Percentiles rank a stretch among this genome's conserved stretches.
Evolutionary conservation across 73 alveolate species (phyloP).

Genomic region (Symbiodinium natans): DNA sequence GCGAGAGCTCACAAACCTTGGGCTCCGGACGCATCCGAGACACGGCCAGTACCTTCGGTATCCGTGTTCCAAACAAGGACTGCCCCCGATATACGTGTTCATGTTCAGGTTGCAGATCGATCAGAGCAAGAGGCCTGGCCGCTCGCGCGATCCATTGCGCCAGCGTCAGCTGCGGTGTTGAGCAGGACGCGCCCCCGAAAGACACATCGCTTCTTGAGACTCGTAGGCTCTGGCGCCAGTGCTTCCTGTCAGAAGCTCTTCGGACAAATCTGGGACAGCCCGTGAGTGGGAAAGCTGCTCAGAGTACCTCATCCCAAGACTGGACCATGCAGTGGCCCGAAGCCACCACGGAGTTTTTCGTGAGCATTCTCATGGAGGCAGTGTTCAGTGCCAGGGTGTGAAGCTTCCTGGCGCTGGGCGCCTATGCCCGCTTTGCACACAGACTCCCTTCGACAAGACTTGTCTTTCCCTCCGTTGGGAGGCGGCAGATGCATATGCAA

Average conservation of each 20-base stretch:
- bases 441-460: not conserved
- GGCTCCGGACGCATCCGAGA: not conserved
- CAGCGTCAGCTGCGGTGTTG: not conserved
- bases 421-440: not conserved
- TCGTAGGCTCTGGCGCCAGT: not conserved
- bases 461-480: not conserved
- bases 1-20: not conserved
- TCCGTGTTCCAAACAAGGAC: not conserved
- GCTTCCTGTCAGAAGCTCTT: not conserved
- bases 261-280: not conserved
- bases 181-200: not conserved
- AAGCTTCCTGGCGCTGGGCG: not conserved
- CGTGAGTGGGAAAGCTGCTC: not conserved
- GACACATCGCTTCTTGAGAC: not conserved
- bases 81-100: not conserved
- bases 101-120: not conserved
- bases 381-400: not conserved
- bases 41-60: not conserved
- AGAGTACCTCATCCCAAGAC: too few relatives aligned
- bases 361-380: not conserved
- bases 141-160: not conserved
- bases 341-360: not conserved
- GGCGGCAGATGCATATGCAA: not conserved
- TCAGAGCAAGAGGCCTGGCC: not conserved
- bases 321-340: not conserved